Base-by-base conservation (phyloP, 176 grass and related monocot genomes). In the Aegilops bicornis region DNA sequence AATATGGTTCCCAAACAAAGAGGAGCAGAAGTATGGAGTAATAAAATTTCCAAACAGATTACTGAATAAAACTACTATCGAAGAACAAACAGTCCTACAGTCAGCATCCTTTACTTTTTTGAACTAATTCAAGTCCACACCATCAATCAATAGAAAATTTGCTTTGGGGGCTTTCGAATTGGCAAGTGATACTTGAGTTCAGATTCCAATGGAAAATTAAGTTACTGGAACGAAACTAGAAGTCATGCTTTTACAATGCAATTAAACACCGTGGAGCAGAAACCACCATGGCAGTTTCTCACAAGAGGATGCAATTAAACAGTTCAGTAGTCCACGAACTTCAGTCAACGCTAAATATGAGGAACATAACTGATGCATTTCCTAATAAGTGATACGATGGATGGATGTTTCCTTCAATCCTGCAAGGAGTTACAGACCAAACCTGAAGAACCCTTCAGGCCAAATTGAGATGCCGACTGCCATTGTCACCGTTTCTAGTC, bases 221-320 rank as follows among this genome's bases (percentile, higher is more conserved):
- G 15, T 77, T 70, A 2, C 50, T 19, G 62, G 8, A 69, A 52
- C 39, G 15, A 72, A 24, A 54, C 71, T 15, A 72, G 14, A 91
- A 58, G 0, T 48, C 19, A 33, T 58, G 90, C 78, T 54, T 54
- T 81, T 4, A 85, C 39, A 88, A 43, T 72, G 39, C 52, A 27
- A 12, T 69, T 81, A 56, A 76, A 27, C 80, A 64, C 70, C 50
- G 13, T 8, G 17, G 39, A 85, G 17, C 8, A 42, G 29, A 84
- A 81, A 88, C 86, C 50, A 69, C 23, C 22, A 37, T 0, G 1
- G 30, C 39, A 64, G 63, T 82, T 88, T 81, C 77, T 71, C 47
- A 72, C 71, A 39, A 16, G 64, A 78, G 70, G 63, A 63, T 82
- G 23, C 45, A 85, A 78, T 88, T 77, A 33, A 82, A 58, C 40